phyloP scores from a whole-genome alignment of 306 rosid species.

The Rosa chinensis region DNA sequence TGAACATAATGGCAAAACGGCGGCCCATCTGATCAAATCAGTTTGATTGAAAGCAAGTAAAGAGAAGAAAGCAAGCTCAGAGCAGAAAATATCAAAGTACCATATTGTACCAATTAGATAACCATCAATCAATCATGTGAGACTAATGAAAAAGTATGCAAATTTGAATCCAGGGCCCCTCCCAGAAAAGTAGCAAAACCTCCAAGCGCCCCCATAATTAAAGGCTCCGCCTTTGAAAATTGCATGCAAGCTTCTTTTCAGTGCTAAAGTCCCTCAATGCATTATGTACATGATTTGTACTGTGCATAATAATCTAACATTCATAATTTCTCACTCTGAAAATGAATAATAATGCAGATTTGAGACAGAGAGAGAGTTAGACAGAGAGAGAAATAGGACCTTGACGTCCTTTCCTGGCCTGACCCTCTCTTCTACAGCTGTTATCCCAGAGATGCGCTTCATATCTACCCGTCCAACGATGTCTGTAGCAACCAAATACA shows the following conservation, averaged over 20 bases:
- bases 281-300: background rate
- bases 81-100: slow-evolving; percentile 28
- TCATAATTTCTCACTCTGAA: background rate
- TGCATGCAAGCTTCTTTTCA: slow-evolving; percentile 56
- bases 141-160: slow-evolving; percentile 28
- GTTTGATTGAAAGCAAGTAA: slow-evolving; percentile 23
- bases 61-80: slow-evolving; percentile 10
- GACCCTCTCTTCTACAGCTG: slow-evolving; percentile 99
- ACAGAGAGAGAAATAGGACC: slow-evolving; percentile 39
- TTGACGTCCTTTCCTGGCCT: slow-evolving; percentile 99
- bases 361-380: background rate
- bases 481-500: slow-evolving; percentile 43
- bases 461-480: slow-evolving; percentile 99
- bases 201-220: slow-evolving; percentile 22
- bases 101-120: slow-evolving; percentile 23
- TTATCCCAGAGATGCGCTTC: slow-evolving; percentile 99
- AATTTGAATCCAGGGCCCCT: background rate
- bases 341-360: background rate
- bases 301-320: background rate
- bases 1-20: slow-evolving; percentile 82
- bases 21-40: slow-evolving; percentile 92
- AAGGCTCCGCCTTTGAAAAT: slow-evolving; percentile 31
- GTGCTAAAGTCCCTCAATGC: slow-evolving; percentile 15
- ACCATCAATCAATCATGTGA: slow-evolving; percentile 68
- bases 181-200: background rate